These are phyloP conservation scores for Globisporangium alternatum DNA, from an alignment of 352 stramenopile species.

Conservation along the genomic window DNA sequence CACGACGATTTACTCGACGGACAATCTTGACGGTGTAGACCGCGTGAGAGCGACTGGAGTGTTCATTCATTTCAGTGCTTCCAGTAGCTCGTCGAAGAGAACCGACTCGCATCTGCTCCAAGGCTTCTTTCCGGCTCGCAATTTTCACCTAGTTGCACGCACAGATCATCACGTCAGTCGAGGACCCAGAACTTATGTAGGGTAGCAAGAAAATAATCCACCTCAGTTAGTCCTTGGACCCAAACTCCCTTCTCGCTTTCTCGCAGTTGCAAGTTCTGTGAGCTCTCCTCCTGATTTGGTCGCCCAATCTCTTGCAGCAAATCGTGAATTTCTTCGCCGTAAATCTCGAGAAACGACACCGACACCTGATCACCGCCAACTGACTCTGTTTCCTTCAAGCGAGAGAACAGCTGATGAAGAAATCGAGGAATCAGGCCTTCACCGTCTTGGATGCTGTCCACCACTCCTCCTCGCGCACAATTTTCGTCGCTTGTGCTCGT, in stretches of 20 bases:
- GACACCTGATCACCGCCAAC: constrained; percentile 43
- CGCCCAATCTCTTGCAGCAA: constrained; percentile 66
- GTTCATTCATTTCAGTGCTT: constrained; percentile 88
- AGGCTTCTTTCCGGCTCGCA: constrained; percentile 43
- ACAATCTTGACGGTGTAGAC: constrained; percentile 88
- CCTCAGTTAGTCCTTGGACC: constrained; percentile 77
- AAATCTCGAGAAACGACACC: constrained; percentile 96
- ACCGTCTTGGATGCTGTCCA: constrained; percentile 35
- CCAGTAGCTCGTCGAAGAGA: constrained; percentile 75
- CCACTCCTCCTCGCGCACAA: no score
- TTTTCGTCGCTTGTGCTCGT: background rate
- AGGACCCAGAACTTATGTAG: background rate
- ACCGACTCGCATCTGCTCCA: constrained; percentile 78
- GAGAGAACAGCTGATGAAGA: constrained; percentile 69
- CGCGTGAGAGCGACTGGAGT: constrained; percentile 83
- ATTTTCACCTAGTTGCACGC: constrained; percentile 46
- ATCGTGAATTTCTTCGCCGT: constrained; percentile 97
- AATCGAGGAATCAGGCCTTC: constrained; percentile 86
- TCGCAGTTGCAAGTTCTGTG: constrained; percentile 63
- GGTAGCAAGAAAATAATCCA: constrained; percentile 9
- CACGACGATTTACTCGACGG: constrained; percentile 35
- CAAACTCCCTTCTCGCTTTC: constrained; percentile 72
- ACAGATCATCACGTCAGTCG: background rate
- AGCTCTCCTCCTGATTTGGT: constrained; percentile 22
- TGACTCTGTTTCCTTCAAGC: constrained; percentile 33